Base-by-base conservation (phyloP, 768 basidiomycete genomes). In the Amanita subjunquillea region DNA sequence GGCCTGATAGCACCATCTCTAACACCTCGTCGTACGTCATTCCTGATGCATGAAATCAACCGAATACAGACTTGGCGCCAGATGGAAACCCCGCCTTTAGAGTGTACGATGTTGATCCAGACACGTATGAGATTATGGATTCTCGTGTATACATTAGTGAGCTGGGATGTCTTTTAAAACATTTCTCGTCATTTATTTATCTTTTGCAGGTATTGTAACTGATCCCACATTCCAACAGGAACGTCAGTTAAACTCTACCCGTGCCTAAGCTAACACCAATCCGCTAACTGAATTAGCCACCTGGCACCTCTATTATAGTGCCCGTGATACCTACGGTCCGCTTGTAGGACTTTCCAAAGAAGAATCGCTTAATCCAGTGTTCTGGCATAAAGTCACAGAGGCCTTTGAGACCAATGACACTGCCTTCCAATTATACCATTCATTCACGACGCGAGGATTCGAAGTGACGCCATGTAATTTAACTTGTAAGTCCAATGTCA, bases 101-200 rank as follows among this genome's bases (percentile, higher is more conserved):
- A 48, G 63, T 82, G 0, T 83, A 83, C 60, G 81, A 83, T 48
- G 67, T 85, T 25, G 83, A 85, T 58, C 79, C 80, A 2, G 80
- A 80, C 54, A 82, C 80, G 6, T 83, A 76, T 57, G 83, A 83
- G 57, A 63, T 85, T 46, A 78, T 83, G 75, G 81, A 85, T 55
- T 66, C 72, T 3, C 68, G 69, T 10, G 76, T 75, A 0, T 79
- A 75, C 60, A 65, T 69, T 46, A 70, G 79, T 80, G 48, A 17
- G 77, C 60, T 15, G 4, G 38, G 27, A 39, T 15, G 40, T 27
- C 30, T 29, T 27, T 36, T 39, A n/a, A 23, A n/a, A 45, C 2
- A 5, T 2, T 34, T 47, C 44, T 43, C 3, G 12, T 36, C 5
- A 17, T 30, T 52, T 38, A 32, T 30, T 3, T n/a, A 54, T 48